Percentiles rank a stretch among this genome's conserved stretches.
Conservation (phyloP, 768 basidiomycete species). For the Phlebiopsis gigantea region DNA sequence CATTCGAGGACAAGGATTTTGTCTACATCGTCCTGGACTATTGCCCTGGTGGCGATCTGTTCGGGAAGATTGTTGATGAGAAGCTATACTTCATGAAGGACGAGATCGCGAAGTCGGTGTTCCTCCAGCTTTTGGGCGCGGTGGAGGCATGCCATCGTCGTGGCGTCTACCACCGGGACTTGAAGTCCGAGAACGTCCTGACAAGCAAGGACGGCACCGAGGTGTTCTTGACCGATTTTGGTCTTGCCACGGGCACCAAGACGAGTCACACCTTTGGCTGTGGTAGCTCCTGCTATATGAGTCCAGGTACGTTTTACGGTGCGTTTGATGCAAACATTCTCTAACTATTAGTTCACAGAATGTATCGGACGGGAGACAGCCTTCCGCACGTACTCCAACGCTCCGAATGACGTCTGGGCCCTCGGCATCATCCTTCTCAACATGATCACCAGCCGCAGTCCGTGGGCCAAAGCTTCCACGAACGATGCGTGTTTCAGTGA, state of each 20-base stretch:
- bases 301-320: constrained; percentile 46
- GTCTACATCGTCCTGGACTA: constrained; percentile 62
- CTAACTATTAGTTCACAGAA: constrained; percentile 32
- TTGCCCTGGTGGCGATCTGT: constrained; percentile 36
- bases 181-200: constrained; percentile 98
- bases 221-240: constrained; percentile 44
- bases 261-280: constrained; percentile 16
- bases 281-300: constrained; percentile 50
- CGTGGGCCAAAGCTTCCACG: constrained; percentile 68
- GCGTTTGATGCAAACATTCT: constrained; percentile 7
- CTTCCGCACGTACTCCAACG: constrained; percentile 48
- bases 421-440: constrained; percentile 79
- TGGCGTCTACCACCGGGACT: constrained; percentile 87
- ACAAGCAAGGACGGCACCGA: constrained; percentile 34
- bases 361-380: constrained; percentile 44
- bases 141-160: constrained; percentile 44
- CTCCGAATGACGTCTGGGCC: constrained; percentile 68
- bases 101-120: constrained; percentile 38
- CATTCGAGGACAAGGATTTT: constrained; percentile 53
- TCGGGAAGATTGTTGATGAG: constrained; percentile 35
- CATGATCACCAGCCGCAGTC: constrained; percentile 71
- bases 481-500: constrained; percentile 64
- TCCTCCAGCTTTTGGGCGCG: constrained; percentile 49
- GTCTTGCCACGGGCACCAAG: constrained; percentile 19
- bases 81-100: constrained; percentile 37